Base-by-base conservation (phyloP, 2,329 filamentous ascomycete species). In the Bimuria novae-zelandiae region DNA sequence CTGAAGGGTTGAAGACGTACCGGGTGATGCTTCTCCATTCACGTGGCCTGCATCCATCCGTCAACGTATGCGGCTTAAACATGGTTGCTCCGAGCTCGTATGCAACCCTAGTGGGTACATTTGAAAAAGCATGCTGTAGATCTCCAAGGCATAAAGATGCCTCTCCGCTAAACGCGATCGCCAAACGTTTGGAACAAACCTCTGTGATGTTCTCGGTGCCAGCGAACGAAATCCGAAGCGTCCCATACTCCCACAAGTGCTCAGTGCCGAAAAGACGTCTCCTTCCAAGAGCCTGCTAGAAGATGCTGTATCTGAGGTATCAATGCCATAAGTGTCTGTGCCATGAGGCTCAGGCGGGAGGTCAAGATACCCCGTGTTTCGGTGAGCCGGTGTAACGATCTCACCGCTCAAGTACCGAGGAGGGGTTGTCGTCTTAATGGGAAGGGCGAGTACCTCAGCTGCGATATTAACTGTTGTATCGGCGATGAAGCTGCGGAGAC, bases 41-140 rank as follows among this genome's bases (percentile, higher is more conserved):
- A 60, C 52, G 57, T 57, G 55, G 12, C 4, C 8, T 7, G 3
- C n/a, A n/a, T n/a, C n/a, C n/a, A n/a, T n/a, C n/a, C n/a, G n/a
- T n/a, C n/a, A n/a, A n/a, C n/a, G n/a, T n/a, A n/a, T n/a, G n/a
- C n/a, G n/a, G n/a, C n/a, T n/a, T n/a, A n/a, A n/a, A n/a, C n/a
- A n/a, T n/a, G n/a, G n/a, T n/a, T n/a, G n/a, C n/a, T n/a, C 25
- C 25, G n/a, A 12, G 23, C 16, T 5, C 8, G 25, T 11, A 25
- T 14, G 33, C n/a, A 33, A 35, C 10, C 17, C 22, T 32, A 36
- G 23, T 22, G 32, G 30, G 23, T 16, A 10, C 14, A 39, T 3
- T 16, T 17, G 37, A 7, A 6, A 32, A 7, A n/a, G n/a, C n/a
- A n/a, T n/a, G n/a, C 35, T 37, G 29, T 19, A 12, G 21, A 19